Evolutionary conservation across 345 rosid genomes (phyloP).

Genomic region (Populus pruinosa): DNA sequence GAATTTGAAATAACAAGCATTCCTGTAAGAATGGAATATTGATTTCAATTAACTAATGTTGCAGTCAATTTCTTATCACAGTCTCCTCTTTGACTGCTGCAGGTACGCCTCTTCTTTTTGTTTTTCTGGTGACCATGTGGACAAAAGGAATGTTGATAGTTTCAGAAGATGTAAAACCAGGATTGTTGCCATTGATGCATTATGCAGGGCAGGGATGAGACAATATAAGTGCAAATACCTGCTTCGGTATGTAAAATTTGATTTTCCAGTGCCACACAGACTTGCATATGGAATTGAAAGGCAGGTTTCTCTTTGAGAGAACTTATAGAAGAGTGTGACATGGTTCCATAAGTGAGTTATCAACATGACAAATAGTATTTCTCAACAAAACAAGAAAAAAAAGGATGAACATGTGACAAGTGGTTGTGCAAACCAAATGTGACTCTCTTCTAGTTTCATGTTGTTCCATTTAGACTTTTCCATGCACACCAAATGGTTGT

Average conservation of each 20-base stretch:
- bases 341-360: not conserved
- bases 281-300: not conserved
- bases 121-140: constrained; percentile 72
- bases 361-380: not conserved
- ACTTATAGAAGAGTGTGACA: not conserved
- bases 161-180: constrained; percentile 61
- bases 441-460: not conserved
- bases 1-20: not conserved
- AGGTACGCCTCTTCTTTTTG: constrained; percentile 95
- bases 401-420: not conserved
- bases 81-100: constrained; percentile 19
- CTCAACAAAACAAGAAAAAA: too few relatives aligned
- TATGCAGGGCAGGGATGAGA: constrained; percentile 53
- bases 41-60: constrained; percentile 10
- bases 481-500: not conserved
- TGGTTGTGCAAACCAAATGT: not conserved
- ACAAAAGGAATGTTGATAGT: constrained; percentile 51
- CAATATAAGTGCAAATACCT: constrained; percentile 51
- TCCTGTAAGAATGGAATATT: not conserved
- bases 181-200: constrained; percentile 84
- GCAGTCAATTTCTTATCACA: constrained; percentile 18
- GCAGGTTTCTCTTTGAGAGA: not conserved
- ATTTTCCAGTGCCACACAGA: not conserved
- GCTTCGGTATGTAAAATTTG: constrained; percentile 52
- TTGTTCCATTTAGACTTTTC: not conserved